Evolutionary conservation across 305 asterid species (phyloP).

Genomic region (Rubia occidens): DNA sequence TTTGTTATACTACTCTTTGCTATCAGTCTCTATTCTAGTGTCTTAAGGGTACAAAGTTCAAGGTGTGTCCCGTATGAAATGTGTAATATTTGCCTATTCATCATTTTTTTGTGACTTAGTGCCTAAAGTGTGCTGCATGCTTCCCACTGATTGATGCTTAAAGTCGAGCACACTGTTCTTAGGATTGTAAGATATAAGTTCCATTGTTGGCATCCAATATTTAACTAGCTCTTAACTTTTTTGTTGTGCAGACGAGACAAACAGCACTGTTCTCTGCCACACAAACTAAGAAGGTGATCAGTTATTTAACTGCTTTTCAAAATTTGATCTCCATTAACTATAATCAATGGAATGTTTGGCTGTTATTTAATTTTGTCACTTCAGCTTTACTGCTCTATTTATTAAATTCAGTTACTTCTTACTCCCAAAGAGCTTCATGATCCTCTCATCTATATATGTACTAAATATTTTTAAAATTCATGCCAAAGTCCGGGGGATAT

Average conservation of each 20-base stretch:
- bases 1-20: background rate
- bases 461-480: background rate
- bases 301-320: background rate
- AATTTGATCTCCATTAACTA: conserved; percentile 6
- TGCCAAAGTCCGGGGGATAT: background rate
- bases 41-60: background rate
- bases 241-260: conserved; percentile 63
- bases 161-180: background rate
- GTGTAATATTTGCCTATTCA: background rate
- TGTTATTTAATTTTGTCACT: conserved; percentile 2
- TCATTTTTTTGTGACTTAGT: background rate
- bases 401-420: background rate
- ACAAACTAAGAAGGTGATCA: conserved; percentile 74
- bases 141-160: background rate
- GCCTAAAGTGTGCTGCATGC: background rate
- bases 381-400: background rate
- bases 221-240: conserved; percentile 22
- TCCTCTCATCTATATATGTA: background rate
- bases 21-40: background rate
- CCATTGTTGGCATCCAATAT: background rate
- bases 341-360: background rate
- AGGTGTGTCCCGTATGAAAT: background rate
- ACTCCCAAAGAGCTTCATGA: background rate
- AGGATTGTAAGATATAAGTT: background rate
- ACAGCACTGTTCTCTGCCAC: conserved; percentile 98